These are phyloP conservation scores for Cryptococcus sp. DNA, from an alignment of 1,284 basidiomycete genomes.

Conservation along the genomic window DNA sequence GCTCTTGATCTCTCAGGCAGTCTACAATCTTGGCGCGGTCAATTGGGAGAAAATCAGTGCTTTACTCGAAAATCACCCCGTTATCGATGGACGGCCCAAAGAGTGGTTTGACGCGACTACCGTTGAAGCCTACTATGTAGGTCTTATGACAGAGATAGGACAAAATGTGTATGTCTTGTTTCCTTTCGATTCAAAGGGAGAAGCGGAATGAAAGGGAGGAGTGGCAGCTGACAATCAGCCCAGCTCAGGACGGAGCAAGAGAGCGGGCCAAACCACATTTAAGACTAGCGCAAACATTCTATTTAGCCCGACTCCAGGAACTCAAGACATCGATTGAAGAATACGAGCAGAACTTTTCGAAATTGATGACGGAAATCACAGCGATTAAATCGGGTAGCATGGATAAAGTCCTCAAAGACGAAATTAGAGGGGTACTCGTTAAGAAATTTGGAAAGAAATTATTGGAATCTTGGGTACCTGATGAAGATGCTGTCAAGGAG, in stretches of 20 bases:
- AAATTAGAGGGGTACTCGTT: constrained; percentile 42
- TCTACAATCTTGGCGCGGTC: constrained; percentile 73
- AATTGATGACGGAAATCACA: constrained; percentile 49
- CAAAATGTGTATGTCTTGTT: constrained; percentile 58
- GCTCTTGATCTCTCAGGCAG: constrained; percentile 75
- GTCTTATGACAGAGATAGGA: constrained; percentile 63
- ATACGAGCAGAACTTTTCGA: constrained; percentile 70
- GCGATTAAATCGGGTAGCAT: constrained; percentile 66
- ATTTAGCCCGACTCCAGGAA: constrained; percentile 63
- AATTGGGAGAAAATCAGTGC: constrained; percentile 68
- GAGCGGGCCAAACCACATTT: constrained; percentile 55
- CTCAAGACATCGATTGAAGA: constrained; percentile 62
- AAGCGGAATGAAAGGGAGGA: neutral
- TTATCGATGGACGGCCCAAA: constrained; percentile 55
- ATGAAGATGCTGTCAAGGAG: constrained; percentile 24
- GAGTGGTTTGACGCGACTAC: constrained; percentile 63
- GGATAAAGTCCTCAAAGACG: constrained; percentile 57
- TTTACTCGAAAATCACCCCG: constrained; percentile 55
- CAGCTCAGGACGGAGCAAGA: constrained; percentile 35
- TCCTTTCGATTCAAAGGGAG: neutral
- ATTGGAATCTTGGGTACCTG: constrained; percentile 38
- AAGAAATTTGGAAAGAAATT: constrained; percentile 39
- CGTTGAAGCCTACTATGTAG: constrained; percentile 62
- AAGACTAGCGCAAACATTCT: constrained; percentile 67
- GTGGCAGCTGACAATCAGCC: constrained; percentile 18